These are phyloP conservation scores for Diaporthe sp. DNA, from an alignment of 2,329 filamentous ascomycete species.

Conservation along the genomic window DNA sequence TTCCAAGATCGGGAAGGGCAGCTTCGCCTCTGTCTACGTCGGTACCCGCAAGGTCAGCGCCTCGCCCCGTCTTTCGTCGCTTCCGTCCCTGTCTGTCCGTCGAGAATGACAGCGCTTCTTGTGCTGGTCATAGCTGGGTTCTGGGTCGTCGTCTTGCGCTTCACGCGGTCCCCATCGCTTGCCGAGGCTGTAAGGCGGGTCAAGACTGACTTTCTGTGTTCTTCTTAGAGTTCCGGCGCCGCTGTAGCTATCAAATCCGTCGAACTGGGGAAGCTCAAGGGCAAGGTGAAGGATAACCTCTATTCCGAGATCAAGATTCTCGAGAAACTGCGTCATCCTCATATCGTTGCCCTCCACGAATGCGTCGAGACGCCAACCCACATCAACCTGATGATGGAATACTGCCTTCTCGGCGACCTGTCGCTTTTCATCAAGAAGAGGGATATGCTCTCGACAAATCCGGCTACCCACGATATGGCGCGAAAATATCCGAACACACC, in stretches of 20 bases:
- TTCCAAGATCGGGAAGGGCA: constrained; percentile 95
- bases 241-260: constrained; percentile 98
- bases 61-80: constrained; percentile 31
- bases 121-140: neutral
- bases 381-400: constrained; percentile 99
- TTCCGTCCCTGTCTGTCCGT: neutral
- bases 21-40: constrained; percentile 95
- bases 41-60: constrained; percentile 83
- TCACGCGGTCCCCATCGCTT: neutral
- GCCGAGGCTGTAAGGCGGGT: constrained; percentile 24
- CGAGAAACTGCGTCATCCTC: constrained; percentile 92
- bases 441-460: constrained; percentile 82
- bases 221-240: constrained; percentile 77
- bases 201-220: constrained; percentile 39
- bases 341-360: constrained; percentile 96
- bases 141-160: neutral
- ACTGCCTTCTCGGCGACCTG: constrained; percentile 94
- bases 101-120: neutral
- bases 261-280: constrained; percentile 89
- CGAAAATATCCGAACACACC: constrained; percentile 89
- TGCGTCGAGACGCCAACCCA: constrained; percentile 89
- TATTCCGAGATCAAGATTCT: constrained; percentile 96
- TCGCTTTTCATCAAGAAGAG: constrained; percentile 97
- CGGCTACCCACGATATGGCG: constrained; percentile 90
- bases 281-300: constrained; percentile 96